Evolutionary conservation across 1,284 basidiomycete genomes (phyloP), one percentile per base, ranked within the genome.

Genomic region (Boletellus sp.): DNA sequence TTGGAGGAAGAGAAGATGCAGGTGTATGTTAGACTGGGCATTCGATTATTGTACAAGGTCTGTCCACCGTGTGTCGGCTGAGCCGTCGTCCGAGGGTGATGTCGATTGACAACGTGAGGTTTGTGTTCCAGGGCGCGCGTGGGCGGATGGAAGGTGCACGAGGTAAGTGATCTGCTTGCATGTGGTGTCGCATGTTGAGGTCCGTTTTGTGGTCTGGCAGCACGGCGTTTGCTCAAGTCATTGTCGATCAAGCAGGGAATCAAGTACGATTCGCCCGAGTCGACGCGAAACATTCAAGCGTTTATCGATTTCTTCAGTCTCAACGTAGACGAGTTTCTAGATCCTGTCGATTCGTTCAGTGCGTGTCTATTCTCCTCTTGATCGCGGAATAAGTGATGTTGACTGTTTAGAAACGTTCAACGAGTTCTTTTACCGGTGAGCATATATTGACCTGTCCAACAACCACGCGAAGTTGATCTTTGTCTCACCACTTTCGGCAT

Each of bases 1-100:
- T 68, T 98, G 53, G 88, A 96, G 63, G 97, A 99, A 71, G 97
- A 99, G 72, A 98, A 98, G 77, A 97, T 96, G 89, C 89, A 94
- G 66, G 91, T 94, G 4, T 97, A 97, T 65, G 93, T 99, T 0
- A 76, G 95, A 36, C 71, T 97, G 18, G 95, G 95, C 11, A 98
- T 98, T 62, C 78, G 96, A 16, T 68, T 98, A 51, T 70, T 97
- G 52, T 98, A 97, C 79, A 95, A 96, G 77, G 84, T 80, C 11
- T 21, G 67, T 63, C 26, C 12, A 24, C 3, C 43, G 22, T 41
- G 30, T 38, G 41, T 41, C 28, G 44, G 41, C 47, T 26, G 47
- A 16, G 18, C 16, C 13, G 49, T 30, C 38, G 18, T 41, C 33
- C 15, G 26, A 26, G 16, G 32, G 36, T 12, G 35, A 37, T 41